phyloP scores from a whole-genome alignment of 225 moss, liverwort and hornwort genomes.

The Neckera pumila region DNA sequence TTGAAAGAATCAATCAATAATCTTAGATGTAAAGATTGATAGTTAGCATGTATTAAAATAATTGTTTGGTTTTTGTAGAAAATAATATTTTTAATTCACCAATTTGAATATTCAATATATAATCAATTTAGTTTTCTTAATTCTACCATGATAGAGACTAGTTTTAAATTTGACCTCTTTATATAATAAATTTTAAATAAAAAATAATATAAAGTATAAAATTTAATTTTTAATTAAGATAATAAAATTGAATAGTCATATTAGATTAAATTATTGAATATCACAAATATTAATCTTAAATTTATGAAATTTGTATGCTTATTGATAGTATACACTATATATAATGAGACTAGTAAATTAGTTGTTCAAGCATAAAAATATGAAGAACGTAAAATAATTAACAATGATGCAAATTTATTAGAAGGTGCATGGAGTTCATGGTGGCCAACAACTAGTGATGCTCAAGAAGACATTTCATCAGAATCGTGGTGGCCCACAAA shows the following conservation, averaged over 20 bases:
- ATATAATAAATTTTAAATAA: no score
- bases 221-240: not conserved
- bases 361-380: not conserved
- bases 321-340: no score
- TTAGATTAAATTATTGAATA: not conserved
- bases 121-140: not conserved
- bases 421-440: not conserved
- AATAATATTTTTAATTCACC: accelerated
- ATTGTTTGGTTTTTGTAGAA: no score
- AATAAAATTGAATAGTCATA: no score
- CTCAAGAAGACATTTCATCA: not conserved
- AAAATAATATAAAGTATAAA: not conserved
- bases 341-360: not conserved
- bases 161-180: not conserved
- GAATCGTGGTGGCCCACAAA: constrained; percentile 14
- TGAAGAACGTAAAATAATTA: not conserved
- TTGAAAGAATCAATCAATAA: not conserved
- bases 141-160: not conserved
- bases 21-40: not conserved
- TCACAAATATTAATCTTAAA: no score
- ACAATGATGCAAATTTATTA: not conserved
- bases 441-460: not conserved
- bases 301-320: no score
- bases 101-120: not conserved
- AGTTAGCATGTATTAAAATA: not conserved